phyloP scores from a whole-genome alignment of 768 basidiomycete genomes.

The Amanita rimosa region DNA sequence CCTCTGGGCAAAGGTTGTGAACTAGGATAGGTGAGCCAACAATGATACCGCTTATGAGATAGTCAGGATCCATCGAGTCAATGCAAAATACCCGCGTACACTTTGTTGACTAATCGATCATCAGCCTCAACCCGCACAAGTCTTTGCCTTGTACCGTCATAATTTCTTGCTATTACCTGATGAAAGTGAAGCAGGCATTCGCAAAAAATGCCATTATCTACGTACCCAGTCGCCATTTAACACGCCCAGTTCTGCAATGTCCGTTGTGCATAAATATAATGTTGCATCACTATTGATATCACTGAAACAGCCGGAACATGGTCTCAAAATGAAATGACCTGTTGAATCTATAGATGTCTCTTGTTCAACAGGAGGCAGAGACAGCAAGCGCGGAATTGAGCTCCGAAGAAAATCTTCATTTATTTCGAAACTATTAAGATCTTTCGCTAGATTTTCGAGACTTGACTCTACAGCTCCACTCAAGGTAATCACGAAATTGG shows the following conservation, averaged over 20 bases:
- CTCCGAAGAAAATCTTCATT: conserved; percentile 60
- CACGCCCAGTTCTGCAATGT: conserved; percentile 54
- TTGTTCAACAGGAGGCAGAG: conserved; percentile 5
- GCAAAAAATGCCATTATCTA: neutral
- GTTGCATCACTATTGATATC: conserved; percentile 29
- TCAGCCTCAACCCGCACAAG: conserved; percentile 48
- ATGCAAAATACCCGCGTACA: conserved; percentile 18
- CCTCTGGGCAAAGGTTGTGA: conserved; percentile 32
- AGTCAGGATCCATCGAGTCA: conserved; percentile 1
- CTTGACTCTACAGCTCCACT: conserved; percentile 6
- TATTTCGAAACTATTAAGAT: conserved; percentile 49
- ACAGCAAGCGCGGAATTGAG: conserved; percentile 23
- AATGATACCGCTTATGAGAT: conserved; percentile 21
- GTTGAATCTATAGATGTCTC: conserved; percentile 12
- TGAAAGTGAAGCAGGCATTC: conserved; percentile 4
- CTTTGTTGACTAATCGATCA: conserved; percentile 27
- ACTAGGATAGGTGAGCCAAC: conserved; percentile 40
- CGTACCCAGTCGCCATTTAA: conserved; percentile 74
- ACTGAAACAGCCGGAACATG: conserved; percentile 16
- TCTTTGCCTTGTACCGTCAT: conserved; percentile 21
- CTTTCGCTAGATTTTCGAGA: conserved; percentile 9
- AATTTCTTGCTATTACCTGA: conserved; percentile 1
- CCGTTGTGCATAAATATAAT: conserved; percentile 50
- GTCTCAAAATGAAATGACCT: conserved; percentile 22
- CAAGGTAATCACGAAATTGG: conserved; percentile 40